A percentile compares a stretch with the other conserved stretches of the same genome.
Conservation (phyloP, 2,329 filamentous ascomycete genomes). For the Trichoderma brevicompactum region DNA sequence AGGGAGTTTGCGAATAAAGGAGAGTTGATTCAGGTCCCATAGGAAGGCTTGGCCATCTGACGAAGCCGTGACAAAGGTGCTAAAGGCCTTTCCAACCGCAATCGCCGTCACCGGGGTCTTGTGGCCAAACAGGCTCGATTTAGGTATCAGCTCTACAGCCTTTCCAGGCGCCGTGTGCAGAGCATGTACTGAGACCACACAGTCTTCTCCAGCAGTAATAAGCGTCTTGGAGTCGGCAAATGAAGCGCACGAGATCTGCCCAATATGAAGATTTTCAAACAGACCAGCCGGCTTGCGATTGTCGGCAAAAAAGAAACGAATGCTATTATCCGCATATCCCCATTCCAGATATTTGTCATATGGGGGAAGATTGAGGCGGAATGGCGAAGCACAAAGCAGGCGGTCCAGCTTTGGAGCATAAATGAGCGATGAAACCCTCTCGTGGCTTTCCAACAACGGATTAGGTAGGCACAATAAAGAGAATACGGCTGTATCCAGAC, state of each 20-base stretch:
- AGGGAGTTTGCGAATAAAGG: constrained; percentile 79
- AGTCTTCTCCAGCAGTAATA: constrained; percentile 90
- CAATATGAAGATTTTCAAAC: constrained; percentile 92
- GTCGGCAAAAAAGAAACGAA: constrained; percentile 88
- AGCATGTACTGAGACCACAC: constrained; percentile 83
- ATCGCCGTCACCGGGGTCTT: constrained; percentile 80
- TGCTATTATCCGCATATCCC: constrained; percentile 91
- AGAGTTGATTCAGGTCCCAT: constrained; percentile 91
- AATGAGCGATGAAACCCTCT: constrained; percentile 77
- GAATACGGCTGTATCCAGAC: constrained; percentile 78
- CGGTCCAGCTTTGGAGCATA: constrained; percentile 81
- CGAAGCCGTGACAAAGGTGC: constrained; percentile 82
- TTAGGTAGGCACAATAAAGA: constrained; percentile 78
- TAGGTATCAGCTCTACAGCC: constrained; percentile 76
- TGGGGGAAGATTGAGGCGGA: constrained; percentile 85
- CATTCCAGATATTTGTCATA: constrained; percentile 95
- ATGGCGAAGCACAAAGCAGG: constrained; percentile 79
- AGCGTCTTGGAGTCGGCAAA: constrained; percentile 91
- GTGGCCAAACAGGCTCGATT: constrained; percentile 87
- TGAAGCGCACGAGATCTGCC: constrained; percentile 79
- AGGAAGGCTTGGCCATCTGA: constrained; percentile 81
- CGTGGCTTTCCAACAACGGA: constrained; percentile 75
- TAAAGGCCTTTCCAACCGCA: constrained; percentile 85
- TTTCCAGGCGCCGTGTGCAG: constrained; percentile 67
- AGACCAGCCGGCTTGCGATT: constrained; percentile 82